These are phyloP conservation scores for Phytophthora sansomeana DNA, from an alignment of 352 stramenopile genomes.

Conservation along the genomic window DNA sequence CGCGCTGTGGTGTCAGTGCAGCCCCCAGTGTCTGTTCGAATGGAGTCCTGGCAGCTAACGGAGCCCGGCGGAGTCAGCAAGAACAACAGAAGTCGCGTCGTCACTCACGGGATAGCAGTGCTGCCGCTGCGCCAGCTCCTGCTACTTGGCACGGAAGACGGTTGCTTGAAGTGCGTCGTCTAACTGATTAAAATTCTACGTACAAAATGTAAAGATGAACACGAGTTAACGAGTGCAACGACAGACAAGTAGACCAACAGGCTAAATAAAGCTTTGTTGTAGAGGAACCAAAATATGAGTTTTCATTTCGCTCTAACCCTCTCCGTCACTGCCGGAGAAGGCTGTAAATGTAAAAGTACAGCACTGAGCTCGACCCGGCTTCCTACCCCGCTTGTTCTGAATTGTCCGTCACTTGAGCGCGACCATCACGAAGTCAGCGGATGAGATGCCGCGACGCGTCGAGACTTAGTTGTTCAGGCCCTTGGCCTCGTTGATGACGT, in stretches of 20 bases:
- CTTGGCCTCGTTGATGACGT: conserved; percentile 85
- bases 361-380: conserved; percentile 16
- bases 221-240: conserved; percentile 1
- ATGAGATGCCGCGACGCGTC: neutral
- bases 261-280: too few species aligned
- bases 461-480: conserved; percentile 59
- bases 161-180: conserved; percentile 59
- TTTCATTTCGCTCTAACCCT: conserved; percentile 32
- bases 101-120: conserved; percentile 49
- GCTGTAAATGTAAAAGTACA: conserved; percentile 44
- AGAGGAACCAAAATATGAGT: conserved; percentile 29
- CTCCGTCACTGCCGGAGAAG: neutral
- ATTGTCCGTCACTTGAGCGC: too few species aligned
- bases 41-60: conserved; percentile 63
- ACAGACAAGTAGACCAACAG: neutral
- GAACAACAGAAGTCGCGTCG: conserved; percentile 56
- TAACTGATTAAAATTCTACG: conserved; percentile 21
- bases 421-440: neutral
- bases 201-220: conserved; percentile 11
- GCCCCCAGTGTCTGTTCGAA: conserved; percentile 26
- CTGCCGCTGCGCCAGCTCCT: conserved; percentile 70
- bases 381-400: conserved; percentile 8
- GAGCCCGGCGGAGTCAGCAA: conserved; percentile 44
- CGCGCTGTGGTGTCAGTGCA: conserved; percentile 28
- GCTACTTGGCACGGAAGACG: conserved; percentile 70